Evolutionary conservation across 1,139 yeast genomes (phyloP).

Genomic region (Yamadazyma dushanensis): DNA sequence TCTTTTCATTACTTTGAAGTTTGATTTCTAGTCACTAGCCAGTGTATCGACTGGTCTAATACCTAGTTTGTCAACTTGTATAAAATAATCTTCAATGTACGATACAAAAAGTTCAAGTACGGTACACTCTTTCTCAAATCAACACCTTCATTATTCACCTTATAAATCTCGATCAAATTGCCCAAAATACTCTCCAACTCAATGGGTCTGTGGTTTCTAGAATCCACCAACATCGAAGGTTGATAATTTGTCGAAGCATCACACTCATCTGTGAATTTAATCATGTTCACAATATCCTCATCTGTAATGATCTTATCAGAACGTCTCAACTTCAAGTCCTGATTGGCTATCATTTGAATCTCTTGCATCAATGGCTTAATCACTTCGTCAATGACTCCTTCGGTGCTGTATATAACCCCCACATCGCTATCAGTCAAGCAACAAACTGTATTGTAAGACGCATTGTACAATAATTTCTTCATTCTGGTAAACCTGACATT

Average conservation of each 20-base stretch:
- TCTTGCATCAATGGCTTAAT: conserved; percentile 29
- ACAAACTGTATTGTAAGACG: conserved; percentile 36
- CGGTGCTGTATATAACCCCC: conserved; percentile 18
- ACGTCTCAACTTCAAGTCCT: conserved; percentile 19
- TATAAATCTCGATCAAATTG: conserved; percentile 19
- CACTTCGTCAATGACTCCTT: conserved; percentile 11
- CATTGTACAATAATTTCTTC: conserved; percentile 36
- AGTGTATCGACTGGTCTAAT: not conserved
- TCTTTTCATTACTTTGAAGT: no score
- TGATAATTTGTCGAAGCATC: conserved; percentile 24
- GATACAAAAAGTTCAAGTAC: conserved; percentile 29
- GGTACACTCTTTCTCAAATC: conserved; percentile 19
- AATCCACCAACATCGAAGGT: conserved; percentile 41
- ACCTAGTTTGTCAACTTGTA: conserved; percentile 10
- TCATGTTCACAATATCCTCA: conserved; percentile 17
- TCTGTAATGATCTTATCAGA: conserved; percentile 19
- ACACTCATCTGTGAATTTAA: conserved; percentile 17
- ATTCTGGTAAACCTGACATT: conserved; percentile 25
- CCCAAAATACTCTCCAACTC: conserved; percentile 35
- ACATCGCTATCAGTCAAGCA: conserved; percentile 31
- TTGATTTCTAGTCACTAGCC: no score
- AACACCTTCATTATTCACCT: conserved; percentile 9
- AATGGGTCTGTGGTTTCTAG: conserved; percentile 27
- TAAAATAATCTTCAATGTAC: conserved; percentile 39
- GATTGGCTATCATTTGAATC: conserved; percentile 23